Conservation (phyloP, 352 stramenopile species). For the Pilasporangium apinafurcum region DNA sequence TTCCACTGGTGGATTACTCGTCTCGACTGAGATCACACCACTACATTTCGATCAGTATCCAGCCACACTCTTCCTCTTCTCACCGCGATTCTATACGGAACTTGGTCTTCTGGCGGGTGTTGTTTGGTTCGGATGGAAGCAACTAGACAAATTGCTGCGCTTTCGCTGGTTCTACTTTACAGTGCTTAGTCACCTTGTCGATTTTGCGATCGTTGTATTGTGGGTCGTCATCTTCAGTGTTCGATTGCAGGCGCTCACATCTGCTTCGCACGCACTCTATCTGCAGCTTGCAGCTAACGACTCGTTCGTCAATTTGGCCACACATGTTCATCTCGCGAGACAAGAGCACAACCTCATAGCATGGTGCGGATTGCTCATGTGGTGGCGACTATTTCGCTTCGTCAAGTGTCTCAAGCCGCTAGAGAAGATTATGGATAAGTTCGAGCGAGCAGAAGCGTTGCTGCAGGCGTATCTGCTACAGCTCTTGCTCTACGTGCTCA, state of each 20-base stretch:
- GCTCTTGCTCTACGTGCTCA: slow-evolving; percentile 34
- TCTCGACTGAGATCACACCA: slow-evolving; percentile 20
- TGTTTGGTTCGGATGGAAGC: slow-evolving; percentile 35
- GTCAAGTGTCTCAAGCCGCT: slow-evolving; percentile 36
- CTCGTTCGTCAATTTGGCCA: slow-evolving; percentile 28
- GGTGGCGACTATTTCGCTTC: slow-evolving; percentile 47
- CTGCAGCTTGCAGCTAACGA: slow-evolving; percentile 20
- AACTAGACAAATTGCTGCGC: slow-evolving; percentile 40
- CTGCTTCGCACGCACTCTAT: slow-evolving; percentile 27
- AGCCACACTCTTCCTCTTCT: slow-evolving; percentile 29
- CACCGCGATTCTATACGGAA: slow-evolving; percentile 39
- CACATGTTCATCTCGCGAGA: slow-evolving; percentile 15
- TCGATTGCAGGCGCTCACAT: slow-evolving; percentile 23
- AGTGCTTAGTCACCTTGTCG: slow-evolving; percentile 38
- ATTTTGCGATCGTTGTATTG: slow-evolving; percentile 41
- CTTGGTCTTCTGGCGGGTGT: slow-evolving; percentile 31
- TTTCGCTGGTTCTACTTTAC: slow-evolving; percentile 65
- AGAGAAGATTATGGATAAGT: slow-evolving; percentile 29
- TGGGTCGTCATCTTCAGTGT: slow-evolving; percentile 25
- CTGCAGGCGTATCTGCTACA: slow-evolving; percentile 28
- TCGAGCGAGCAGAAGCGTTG: slow-evolving; percentile 32
- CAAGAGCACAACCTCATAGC: slow-evolving; percentile 31
- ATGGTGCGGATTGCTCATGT: slow-evolving; percentile 41
- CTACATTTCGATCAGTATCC: slow-evolving; percentile 48
- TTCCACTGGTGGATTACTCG: slow-evolving; percentile 23